phyloP scores from a whole-genome alignment of 345 rosid species.

The Mangifera indica region DNA sequence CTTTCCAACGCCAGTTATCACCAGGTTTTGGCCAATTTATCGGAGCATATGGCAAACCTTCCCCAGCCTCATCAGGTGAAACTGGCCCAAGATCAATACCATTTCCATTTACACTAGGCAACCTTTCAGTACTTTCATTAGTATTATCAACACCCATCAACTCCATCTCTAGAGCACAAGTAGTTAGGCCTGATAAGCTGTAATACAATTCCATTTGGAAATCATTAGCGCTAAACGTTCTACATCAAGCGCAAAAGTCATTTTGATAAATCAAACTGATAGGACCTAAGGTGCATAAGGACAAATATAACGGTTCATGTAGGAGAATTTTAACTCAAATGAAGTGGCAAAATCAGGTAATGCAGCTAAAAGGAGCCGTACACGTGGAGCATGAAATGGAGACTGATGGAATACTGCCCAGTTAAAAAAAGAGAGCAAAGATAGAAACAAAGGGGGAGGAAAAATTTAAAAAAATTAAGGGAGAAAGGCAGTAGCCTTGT shows the following conservation, averaged over 20 bases:
- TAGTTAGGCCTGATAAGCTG: slow-evolving; percentile 10
- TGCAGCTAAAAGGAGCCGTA: no score
- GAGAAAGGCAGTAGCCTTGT: no score
- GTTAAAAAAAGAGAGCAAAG: no score
- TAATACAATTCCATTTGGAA: slow-evolving; percentile 9
- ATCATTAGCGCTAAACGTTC: slow-evolving; percentile 11
- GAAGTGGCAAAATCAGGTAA: no score
- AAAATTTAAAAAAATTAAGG: no score
- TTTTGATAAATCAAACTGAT: no score
- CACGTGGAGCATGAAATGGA: no score
- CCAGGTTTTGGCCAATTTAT: slow-evolving; percentile 63
- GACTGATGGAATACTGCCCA: no score
- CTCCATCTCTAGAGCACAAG: not conserved
- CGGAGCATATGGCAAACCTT: slow-evolving; percentile 75
- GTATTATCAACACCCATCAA: slow-evolving; percentile 16
- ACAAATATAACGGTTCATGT: no score
- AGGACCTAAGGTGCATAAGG: no score
- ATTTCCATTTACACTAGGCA: slow-evolving; percentile 11
- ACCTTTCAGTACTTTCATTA: slow-evolving; percentile 28
- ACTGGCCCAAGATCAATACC: slow-evolving; percentile 39
- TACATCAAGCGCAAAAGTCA: not conserved
- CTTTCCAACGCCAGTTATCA: slow-evolving; percentile 67
- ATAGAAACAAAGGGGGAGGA: no score
- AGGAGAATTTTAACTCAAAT: no score
- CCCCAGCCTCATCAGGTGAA: slow-evolving; percentile 46